phyloP scores from a whole-genome alignment of 2,329 filamentous ascomycete genomes.

The Diaporthe sp. region DNA sequence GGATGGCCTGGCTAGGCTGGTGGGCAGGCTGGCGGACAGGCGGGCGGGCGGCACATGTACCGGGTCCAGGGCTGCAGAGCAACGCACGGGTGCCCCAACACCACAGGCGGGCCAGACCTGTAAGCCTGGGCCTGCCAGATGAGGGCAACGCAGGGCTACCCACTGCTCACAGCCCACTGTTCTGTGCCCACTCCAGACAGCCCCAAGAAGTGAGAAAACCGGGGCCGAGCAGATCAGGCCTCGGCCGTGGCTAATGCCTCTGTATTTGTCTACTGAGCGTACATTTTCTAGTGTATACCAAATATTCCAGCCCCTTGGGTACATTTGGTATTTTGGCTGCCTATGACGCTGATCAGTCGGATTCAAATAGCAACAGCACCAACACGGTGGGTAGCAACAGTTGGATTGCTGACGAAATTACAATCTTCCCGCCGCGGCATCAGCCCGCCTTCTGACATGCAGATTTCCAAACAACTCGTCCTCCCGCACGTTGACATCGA shows the following conservation, averaged over 20 bases:
- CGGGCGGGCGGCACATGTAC: slow-evolving; percentile 23
- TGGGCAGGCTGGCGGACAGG: not conserved
- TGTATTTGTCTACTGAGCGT: not conserved
- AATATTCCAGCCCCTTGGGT: not conserved
- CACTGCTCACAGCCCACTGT: not conserved
- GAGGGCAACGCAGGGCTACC: slow-evolving; percentile 15
- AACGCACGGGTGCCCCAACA: slow-evolving; percentile 26
- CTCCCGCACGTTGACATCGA: not conserved
- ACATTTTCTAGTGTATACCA: not conserved
- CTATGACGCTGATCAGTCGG: slow-evolving; percentile 11
- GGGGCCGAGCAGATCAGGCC: not conserved
- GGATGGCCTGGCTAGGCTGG: not conserved
- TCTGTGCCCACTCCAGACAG: slow-evolving; percentile 12
- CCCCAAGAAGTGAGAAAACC: slow-evolving; percentile 9
- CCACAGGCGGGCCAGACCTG: not conserved
- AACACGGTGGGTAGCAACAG: slow-evolving; percentile 1
- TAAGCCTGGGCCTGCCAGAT: not conserved
- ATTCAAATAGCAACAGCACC: slow-evolving; percentile 26
- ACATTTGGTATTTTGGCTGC: not conserved
- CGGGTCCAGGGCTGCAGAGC: slow-evolving; percentile 27
- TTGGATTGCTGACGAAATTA: slow-evolving; percentile 19
- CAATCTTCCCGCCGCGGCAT: slow-evolving; percentile 11
- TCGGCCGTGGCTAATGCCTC: not conserved
- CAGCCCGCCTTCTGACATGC: slow-evolving; percentile 26
- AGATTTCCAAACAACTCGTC: not conserved